Base-by-base conservation (phyloP, 2,329 filamentous ascomycete genomes). In the Didymella pomorum region DNA sequence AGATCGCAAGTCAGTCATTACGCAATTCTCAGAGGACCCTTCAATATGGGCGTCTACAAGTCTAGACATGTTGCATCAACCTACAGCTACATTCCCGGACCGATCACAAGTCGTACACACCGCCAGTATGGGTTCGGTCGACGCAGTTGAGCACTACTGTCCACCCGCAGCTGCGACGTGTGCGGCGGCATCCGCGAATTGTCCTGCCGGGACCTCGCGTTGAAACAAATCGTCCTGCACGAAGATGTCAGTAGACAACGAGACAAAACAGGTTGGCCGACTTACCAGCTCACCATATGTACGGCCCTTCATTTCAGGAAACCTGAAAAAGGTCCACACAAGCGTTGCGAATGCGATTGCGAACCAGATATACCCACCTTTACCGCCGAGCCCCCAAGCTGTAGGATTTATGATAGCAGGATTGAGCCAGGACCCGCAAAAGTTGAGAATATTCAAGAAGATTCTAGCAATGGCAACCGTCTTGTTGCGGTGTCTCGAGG, bases 401-500 rank as follows among this genome's bases (percentile, higher is more conserved):
- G 82, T 72, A 1, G 69, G 70, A 42, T 71, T 71, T 8, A 71
- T 39, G 60, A 72, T 70, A 28, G 67, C 66, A 0, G 92, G 92
- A 0, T 91, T 95, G 41, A 96, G 75, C 53, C 46, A 56, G 23
- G 53, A 56, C 18, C 53, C 46, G 20, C 53, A 39, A 20, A 56
- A 56, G 25, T 56, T 56, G 9, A 44, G 31, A 6, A 95, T 87
- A 57, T 87, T 88, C 73, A 86, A 89, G 66, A 96, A 78, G 64
- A 97, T 94, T 23, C 60, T 50, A 6, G 64, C 62, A 20, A 96
- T 80, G 68, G 93, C 80, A 28, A 96, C 89, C 0, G 91, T 95
- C 82, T 96, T 96, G 79, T 93, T 92, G 71, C 93, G 90, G 28
- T 96, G 83, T 9, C 92, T 85, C 11, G 90, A 86, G 0, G 91